Conservation (phyloP, 2,329 filamentous ascomycete genomes). For the Phaeophleospora eucalypticola region DNA sequence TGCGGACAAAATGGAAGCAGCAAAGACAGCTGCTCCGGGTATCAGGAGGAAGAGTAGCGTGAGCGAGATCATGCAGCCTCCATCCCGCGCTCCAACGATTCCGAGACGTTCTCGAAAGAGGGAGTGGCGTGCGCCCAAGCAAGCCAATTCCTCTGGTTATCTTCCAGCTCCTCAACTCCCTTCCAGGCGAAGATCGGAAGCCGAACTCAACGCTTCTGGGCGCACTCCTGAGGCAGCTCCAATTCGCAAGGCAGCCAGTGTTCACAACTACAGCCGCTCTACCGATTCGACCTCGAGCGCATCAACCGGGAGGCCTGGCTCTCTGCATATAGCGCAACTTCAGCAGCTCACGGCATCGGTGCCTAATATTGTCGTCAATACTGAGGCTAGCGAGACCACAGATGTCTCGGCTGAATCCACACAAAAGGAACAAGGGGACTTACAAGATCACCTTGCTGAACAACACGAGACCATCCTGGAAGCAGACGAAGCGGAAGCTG, state of each 20-base stretch:
- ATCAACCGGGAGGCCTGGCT: neutral
- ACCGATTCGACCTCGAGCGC: neutral
- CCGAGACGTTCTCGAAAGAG: slow-evolving; percentile 43
- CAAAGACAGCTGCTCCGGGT: neutral
- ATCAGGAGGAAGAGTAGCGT: slow-evolving; percentile 17
- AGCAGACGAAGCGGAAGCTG: slow-evolving; percentile 1
- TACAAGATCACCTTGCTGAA: neutral
- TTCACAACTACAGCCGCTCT: slow-evolving; percentile 3
- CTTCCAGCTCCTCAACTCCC: slow-evolving; percentile 4
- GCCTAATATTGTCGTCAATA: neutral
- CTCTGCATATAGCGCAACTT: neutral
- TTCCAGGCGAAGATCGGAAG: slow-evolving; percentile 11
- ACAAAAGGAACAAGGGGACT: neutral
- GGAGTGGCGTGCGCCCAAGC: slow-evolving; percentile 26
- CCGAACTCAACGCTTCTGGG: slow-evolving; percentile 3
- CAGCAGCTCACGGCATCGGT: neutral
- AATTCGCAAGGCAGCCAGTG: slow-evolving; percentile 15
- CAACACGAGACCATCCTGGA: slow-evolving; percentile 1
- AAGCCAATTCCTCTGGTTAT: neutral
- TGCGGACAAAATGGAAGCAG: neutral
- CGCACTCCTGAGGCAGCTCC: neutral
- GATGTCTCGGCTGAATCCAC: neutral
- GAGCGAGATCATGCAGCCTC: slow-evolving; percentile 30
- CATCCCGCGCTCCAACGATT: slow-evolving; percentile 32
- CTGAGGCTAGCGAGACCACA: neutral